Evolutionary conservation across 2,329 filamentous ascomycete genomes (phyloP).

Genomic region (Alternaria triticimaculans): DNA sequence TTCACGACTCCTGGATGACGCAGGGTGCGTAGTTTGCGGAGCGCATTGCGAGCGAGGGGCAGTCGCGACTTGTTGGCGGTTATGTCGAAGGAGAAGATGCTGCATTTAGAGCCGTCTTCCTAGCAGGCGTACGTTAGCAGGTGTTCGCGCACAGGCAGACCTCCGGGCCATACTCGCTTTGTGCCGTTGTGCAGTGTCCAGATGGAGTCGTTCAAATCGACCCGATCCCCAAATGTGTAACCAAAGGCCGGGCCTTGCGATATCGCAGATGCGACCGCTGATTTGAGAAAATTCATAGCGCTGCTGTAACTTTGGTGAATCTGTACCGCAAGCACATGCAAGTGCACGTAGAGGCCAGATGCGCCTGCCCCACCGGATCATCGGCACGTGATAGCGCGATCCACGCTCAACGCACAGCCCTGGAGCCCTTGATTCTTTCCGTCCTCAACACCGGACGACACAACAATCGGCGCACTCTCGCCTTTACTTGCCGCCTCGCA

Average conservation of each 20-base stretch:
- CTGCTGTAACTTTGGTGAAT: background rate
- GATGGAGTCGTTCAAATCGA: slow-evolving; percentile 91
- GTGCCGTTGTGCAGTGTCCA: slow-evolving; percentile 97
- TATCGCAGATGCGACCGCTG: slow-evolving; percentile 94
- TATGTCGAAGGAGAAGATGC: slow-evolving; percentile 95
- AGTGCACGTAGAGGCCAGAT: slow-evolving; percentile 9
- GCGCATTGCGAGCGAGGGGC: slow-evolving; percentile 88
- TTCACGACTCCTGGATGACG: slow-evolving; percentile 94
- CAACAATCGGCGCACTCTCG: background rate
- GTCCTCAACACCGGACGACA: background rate
- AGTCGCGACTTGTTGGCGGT: slow-evolving; percentile 78
- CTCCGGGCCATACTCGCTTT: slow-evolving; percentile 69
- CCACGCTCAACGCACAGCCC: background rate
- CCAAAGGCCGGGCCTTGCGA: slow-evolving; percentile 93
- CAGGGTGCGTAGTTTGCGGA: slow-evolving; percentile 91
- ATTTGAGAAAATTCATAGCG: slow-evolving; percentile 95
- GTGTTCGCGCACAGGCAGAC: slow-evolving; percentile 8
- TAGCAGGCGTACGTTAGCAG: slow-evolving; percentile 51
- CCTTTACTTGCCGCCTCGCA: background rate
- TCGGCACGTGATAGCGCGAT: slow-evolving; percentile 6
- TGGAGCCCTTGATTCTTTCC: background rate
- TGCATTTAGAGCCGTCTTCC: slow-evolving; percentile 94
- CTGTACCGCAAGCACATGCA: slow-evolving; percentile 4
- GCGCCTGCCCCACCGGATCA: slow-evolving; percentile 8
- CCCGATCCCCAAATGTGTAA: slow-evolving; percentile 89